Evolutionary conservation across 2,329 filamentous ascomycete genomes (phyloP), one percentile per base, ranked within the genome.

Genomic region (Cadophora sp.): DNA sequence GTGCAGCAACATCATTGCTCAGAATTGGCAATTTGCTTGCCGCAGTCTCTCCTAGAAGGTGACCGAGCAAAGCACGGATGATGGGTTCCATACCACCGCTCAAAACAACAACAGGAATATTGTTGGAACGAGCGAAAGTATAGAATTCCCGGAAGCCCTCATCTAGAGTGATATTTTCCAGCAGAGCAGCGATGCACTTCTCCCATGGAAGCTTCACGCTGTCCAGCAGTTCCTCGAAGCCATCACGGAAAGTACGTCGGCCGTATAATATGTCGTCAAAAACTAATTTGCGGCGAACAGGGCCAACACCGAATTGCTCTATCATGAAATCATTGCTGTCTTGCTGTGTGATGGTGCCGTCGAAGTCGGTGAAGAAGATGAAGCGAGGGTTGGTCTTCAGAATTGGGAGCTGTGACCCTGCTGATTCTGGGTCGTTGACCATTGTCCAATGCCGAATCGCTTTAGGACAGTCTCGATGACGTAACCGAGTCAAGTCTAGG

Each of bases 341-440:
- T 77, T 87, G 83, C 66, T 84, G 85, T 58, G 94, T 97, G 79
- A 97, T 94, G 64, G 94, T 98, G 77, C 95, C 95, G 81, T 98
- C 96, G 79, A 98, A 98, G 83, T 98, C 95, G 74, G 94, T 97
- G 84, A 98, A 98, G 87, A 98, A 97, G 84, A 98, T 94, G 83
- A 93, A 92, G 37, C 59, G n/a, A 34, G 53, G 53, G 4, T 58
- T 58, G 29, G 53, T 58, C 22, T 37, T 37, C 19, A 58, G 53
- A 29, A 58, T 22, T 24, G 53, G 53, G 53, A 58, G 53, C 53
- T 58, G 53, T 22, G 29, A 24, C 19, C 53, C 19, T 3, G 19
- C 29, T 22, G 16, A 5, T n/a, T 24, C 29, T 58, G 37, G 53
- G 53, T 24, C 53, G 14, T 58, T 58, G 7, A 19, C 12, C 53